phyloP scores from a whole-genome alignment of 257 asterid species.

The Echites panduratus region DNA sequence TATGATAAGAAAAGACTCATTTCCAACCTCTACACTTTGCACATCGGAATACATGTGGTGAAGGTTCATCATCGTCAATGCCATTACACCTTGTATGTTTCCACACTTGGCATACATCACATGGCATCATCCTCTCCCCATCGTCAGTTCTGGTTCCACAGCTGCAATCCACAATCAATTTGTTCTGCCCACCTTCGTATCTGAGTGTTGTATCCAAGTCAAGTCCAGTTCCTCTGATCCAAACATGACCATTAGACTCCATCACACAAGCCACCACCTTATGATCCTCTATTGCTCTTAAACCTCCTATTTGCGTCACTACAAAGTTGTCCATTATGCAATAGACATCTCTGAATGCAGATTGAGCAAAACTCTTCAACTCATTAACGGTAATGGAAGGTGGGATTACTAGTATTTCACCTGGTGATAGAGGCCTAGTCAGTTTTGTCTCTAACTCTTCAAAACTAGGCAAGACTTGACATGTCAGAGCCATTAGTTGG shows the following conservation, averaged over 20 bases:
- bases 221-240: slow-evolving; percentile 71
- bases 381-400: slow-evolving; percentile 42
- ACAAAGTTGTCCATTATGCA: slow-evolving; percentile 59
- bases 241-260: slow-evolving; percentile 41
- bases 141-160: slow-evolving; percentile 25
- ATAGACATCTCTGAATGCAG: slow-evolving; percentile 66
- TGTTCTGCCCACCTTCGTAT: slow-evolving; percentile 54
- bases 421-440: slow-evolving; percentile 56
- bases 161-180: slow-evolving; percentile 14
- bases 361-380: slow-evolving; percentile 47
- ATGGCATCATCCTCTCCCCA: slow-evolving; percentile 27
- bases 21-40: not conserved
- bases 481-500: slow-evolving; percentile 34
- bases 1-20: not conserved
- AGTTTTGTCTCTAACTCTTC: slow-evolving; percentile 61
- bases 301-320: slow-evolving; percentile 63
- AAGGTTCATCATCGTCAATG: slow-evolving; percentile 17
- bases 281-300: slow-evolving; percentile 48
- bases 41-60: slow-evolving; percentile 15
- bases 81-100: slow-evolving; percentile 23
- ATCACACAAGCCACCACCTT: slow-evolving; percentile 27
- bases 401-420: slow-evolving; percentile 51
- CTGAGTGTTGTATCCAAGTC: slow-evolving; percentile 47
- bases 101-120: slow-evolving; percentile 22
- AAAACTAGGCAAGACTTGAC: slow-evolving; percentile 69